These are phyloP conservation scores for Plantago lanceolata DNA, from an alignment of 305 asterid species.

Conservation along the genomic window DNA sequence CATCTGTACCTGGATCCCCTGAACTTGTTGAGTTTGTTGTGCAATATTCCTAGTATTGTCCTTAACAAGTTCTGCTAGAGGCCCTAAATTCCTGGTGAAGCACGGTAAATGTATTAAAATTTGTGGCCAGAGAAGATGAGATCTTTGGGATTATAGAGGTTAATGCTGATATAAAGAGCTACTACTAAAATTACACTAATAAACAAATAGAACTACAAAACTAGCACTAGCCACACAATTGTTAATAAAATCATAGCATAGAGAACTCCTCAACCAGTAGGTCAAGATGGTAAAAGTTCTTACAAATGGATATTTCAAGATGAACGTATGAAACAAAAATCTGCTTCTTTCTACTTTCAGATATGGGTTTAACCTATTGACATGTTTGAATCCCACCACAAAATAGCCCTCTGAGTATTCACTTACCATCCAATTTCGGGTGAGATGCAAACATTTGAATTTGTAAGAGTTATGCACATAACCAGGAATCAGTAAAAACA, in stretches of 20 bases:
- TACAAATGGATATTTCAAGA: too few species aligned
- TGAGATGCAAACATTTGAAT: neutral
- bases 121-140: constrained; percentile 6
- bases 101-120: constrained; percentile 21
- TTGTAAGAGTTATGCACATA: constrained; percentile 3
- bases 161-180: constrained; percentile 12
- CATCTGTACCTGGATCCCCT: constrained; percentile 62
- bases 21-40: constrained; percentile 60
- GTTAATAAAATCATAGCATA: constrained; percentile 10
- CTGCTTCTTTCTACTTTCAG: neutral
- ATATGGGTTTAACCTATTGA: neutral
- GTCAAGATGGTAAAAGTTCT: neutral
- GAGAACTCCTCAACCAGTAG: constrained; percentile 13
- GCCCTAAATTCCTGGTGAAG: constrained; percentile 60
- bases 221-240: constrained; percentile 11
- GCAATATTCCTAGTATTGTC: constrained; percentile 57
- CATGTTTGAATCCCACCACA: neutral
- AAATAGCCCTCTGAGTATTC: too few species aligned
- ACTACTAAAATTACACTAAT: neutral
- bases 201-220: constrained; percentile 8
- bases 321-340: too few species aligned
- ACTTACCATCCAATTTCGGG: too few species aligned
- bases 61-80: constrained; percentile 71
- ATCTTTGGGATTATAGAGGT: neutral
- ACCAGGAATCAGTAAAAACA: constrained; percentile 15